Conservation (phyloP, 73 alveolate species). For the Strombidium stylifer region DNA sequence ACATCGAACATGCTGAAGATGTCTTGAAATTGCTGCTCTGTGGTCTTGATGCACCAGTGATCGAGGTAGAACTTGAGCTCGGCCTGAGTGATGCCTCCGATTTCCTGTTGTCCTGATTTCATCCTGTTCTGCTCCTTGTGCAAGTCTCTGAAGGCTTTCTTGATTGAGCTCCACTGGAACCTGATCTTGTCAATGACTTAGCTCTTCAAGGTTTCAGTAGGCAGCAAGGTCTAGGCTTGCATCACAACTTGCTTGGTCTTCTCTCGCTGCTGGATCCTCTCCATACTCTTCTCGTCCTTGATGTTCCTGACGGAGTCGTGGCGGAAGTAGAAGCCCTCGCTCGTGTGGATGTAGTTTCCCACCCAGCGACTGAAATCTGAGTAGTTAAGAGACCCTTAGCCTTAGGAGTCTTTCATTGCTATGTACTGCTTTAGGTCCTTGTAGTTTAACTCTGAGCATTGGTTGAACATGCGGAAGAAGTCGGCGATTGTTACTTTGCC, state of each 20-base stretch:
- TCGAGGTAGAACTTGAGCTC: conserved; percentile 5
- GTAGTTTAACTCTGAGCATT: no score
- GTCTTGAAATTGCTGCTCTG: not conserved
- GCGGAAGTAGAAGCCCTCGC: conserved; percentile 38
- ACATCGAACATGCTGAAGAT: conserved; percentile 4
- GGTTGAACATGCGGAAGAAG: conserved; percentile 13
- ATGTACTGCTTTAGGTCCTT: conserved; percentile 36
- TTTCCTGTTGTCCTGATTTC: no score
- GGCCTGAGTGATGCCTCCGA: no score
- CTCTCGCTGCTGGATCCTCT: not conserved
- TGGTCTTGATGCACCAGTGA: conserved; percentile 31
- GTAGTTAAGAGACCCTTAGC: not conserved
- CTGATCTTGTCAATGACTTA: conserved; percentile 7
- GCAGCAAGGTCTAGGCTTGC: not conserved
- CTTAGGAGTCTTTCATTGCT: not conserved
- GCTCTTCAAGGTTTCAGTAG: no score
- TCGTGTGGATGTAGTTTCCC: conserved; percentile 40
- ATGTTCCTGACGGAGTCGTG: conserved; percentile 45
- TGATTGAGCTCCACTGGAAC: conserved; percentile 31
- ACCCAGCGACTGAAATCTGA: conserved; percentile 42
- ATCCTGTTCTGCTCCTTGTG: conserved; percentile 14
- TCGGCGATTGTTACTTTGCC: conserved; percentile 42
- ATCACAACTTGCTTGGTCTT: not conserved
- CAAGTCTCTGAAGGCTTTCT: conserved; percentile 30
- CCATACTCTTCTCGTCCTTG: conserved; percentile 13